These are phyloP conservation scores for Blastocystis sp. DNA, from an alignment of 352 stramenopile genomes.

Conservation along the genomic window DNA sequence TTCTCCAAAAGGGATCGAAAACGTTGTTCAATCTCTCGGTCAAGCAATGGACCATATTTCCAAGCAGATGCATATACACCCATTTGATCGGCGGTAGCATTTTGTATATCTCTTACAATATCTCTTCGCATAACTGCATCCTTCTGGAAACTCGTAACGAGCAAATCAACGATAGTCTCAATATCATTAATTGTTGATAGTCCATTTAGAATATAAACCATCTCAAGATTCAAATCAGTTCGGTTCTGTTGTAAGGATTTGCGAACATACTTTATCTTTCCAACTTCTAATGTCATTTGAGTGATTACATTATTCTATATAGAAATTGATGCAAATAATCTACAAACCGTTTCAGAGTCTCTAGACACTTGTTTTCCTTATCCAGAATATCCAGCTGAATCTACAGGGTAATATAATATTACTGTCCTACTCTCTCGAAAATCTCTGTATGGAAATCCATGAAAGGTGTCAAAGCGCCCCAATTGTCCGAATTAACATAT, in stretches of 20 bases:
- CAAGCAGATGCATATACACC: constrained; percentile 24
- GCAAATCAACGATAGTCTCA: neutral
- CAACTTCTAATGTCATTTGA: neutral
- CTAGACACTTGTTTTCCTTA: neutral
- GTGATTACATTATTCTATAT: neutral
- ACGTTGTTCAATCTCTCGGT: neutral
- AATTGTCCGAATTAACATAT: neutral
- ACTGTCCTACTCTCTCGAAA: neutral
- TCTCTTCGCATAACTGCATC: neutral
- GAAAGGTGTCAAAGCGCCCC: neutral
- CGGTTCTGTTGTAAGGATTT: neutral
- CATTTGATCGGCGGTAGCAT: neutral
- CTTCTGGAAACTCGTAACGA: neutral
- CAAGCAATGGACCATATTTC: constrained; percentile 9
- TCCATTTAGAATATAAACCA: neutral
- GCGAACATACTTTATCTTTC: neutral
- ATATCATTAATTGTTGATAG: constrained; percentile 7
- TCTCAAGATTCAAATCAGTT: neutral
- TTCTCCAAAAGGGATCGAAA: neutral
- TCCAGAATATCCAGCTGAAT: neutral
- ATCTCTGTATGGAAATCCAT: neutral
- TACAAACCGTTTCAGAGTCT: neutral
- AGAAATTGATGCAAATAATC: neutral
- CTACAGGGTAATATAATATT: neutral
- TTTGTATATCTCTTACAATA: neutral